Evolutionary conservation across 768 basidiomycete species (phyloP), one percentile per base, ranked within the genome.

Genomic region (Gymnopilus junonius): DNA sequence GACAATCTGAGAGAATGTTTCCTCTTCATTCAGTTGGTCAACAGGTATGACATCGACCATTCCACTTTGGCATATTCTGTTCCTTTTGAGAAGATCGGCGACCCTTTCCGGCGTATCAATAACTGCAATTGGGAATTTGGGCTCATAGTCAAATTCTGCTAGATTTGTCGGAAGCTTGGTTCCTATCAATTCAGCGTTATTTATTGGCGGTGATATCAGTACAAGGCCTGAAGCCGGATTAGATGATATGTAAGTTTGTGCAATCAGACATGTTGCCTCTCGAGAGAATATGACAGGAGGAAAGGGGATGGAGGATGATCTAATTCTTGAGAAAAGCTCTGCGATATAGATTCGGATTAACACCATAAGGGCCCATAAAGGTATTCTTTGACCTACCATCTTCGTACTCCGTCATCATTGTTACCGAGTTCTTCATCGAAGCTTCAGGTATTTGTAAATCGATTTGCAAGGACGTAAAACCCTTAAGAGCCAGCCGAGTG

Each of bases 241-340:
- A 21, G 87, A 89, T 1, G 87, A 89, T 63, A 92, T 83, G 71
- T 89, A 92, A 21, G 84, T 79, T 71, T 92, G 87, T 8, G 87
- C 83, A 57, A 92, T 80, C 35, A 90, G 76, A 58, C 86, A 80
- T 10, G 80, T 78, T 4, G 76, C 66, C 6, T 79, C 78, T 25
- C 80, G 80, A 2, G 87, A 82, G 63, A 88, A 75, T 37, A 89
- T 76, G 31, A 89, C 80, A 1, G 87, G 87, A 0, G 87, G 83
- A 63, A 87, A 88, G 8, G 86, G 81, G 39, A 81, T 80, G 4
- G 71, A 74, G 15, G 81, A 75, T 8, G 79, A 70, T 20, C 78
- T 77, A 54, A 87, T 74, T 34, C 80, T 76, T 21, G 74, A 74
- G 45, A 73, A 73, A 34, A 87, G 70, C 58, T 81, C 85, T 85